Conservation (phyloP, 2,329 filamentous ascomycete species). For the Triangularia setosa region DNA sequence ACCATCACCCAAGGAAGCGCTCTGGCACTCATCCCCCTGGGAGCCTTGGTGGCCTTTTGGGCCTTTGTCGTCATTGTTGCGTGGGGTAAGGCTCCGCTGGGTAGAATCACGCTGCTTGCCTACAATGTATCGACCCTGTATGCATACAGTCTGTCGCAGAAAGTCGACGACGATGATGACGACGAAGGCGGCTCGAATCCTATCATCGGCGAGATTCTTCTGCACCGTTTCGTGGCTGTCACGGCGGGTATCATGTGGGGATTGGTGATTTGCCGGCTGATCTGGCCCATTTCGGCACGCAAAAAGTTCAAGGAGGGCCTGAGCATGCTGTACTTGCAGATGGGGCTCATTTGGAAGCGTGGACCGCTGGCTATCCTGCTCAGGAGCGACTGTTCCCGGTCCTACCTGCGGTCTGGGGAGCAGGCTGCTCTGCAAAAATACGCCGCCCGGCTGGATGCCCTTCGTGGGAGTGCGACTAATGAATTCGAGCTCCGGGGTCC, state of each 20-base stretch:
- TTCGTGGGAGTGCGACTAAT: conserved; percentile 68
- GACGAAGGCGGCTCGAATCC: conserved; percentile 84
- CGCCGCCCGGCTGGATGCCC: conserved; percentile 65
- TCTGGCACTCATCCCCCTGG: conserved; percentile 71
- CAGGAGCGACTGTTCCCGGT: conserved; percentile 52
- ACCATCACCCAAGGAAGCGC: conserved; percentile 69
- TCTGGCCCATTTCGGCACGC: conserved; percentile 92
- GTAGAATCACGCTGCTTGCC: conserved; percentile 87
- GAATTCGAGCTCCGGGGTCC: conserved; percentile 88
- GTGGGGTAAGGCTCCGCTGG: conserved; percentile 79
- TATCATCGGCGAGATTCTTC: conserved; percentile 80
- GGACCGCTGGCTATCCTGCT: conserved; percentile 76
- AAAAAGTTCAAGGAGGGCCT: conserved; percentile 85
- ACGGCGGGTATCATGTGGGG: conserved; percentile 88
- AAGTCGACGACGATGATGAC: conserved; percentile 76
- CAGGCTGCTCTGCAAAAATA: conserved; percentile 85
- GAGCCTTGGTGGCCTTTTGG: conserved; percentile 74
- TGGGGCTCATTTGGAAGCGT: conserved; percentile 94
- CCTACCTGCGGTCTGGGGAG: conserved; percentile 85
- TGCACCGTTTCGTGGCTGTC: conserved; percentile 84
- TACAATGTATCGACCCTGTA: conserved; percentile 96
- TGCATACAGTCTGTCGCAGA: conserved; percentile 81
- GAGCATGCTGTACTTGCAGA: conserved; percentile 86
- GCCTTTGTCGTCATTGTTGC: conserved; percentile 90
- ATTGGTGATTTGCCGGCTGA: conserved; percentile 78